These are phyloP conservation scores for Pleurotus platypus DNA, from an alignment of 768 basidiomycete species.

Conservation along the genomic window DNA sequence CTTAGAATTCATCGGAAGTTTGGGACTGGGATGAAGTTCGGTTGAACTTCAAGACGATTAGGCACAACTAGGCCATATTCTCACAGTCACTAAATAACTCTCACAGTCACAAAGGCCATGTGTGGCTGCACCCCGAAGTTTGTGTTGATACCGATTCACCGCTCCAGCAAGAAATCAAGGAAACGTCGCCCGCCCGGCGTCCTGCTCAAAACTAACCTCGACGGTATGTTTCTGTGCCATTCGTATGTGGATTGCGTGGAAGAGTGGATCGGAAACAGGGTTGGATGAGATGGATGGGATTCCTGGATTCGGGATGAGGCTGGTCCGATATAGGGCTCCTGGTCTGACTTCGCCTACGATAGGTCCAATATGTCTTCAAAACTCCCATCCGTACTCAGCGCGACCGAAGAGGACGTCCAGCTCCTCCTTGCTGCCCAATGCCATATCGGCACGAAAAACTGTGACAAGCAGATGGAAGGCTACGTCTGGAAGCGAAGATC, in stretches of 20 bases:
- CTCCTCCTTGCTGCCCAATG: constrained; percentile 92
- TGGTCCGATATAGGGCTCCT: neutral
- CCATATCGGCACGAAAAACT: constrained; percentile 98
- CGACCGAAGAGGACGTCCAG: constrained; percentile 97
- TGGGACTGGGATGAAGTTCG: too few relatives aligned
- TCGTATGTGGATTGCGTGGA: constrained; percentile 14
- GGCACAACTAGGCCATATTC: neutral
- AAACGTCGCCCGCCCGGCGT: constrained; percentile 44
- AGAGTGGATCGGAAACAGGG: constrained; percentile 37
- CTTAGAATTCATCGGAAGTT: too few relatives aligned
- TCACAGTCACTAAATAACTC: neutral
- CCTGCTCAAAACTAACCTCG: constrained; percentile 33
- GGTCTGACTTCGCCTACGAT: constrained; percentile 12
- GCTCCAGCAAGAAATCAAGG: constrained; percentile 17
- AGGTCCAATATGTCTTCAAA: constrained; percentile 72
- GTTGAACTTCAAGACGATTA: too few relatives aligned
- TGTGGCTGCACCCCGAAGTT: constrained; percentile 4
- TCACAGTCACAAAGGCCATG: neutral
- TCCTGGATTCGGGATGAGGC: neutral
- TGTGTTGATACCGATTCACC: constrained; percentile 5
- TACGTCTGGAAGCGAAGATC: constrained; percentile 97
- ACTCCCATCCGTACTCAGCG: constrained; percentile 88
- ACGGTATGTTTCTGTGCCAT: constrained; percentile 35
- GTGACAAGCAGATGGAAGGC: constrained; percentile 97
- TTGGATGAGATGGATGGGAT: constrained; percentile 3